Percentiles rank a stretch among this genome's conserved stretches.
These are phyloP conservation scores for Aspergillus persii DNA, from an alignment of 2,329 filamentous ascomycete genomes.

Conservation along the genomic window DNA sequence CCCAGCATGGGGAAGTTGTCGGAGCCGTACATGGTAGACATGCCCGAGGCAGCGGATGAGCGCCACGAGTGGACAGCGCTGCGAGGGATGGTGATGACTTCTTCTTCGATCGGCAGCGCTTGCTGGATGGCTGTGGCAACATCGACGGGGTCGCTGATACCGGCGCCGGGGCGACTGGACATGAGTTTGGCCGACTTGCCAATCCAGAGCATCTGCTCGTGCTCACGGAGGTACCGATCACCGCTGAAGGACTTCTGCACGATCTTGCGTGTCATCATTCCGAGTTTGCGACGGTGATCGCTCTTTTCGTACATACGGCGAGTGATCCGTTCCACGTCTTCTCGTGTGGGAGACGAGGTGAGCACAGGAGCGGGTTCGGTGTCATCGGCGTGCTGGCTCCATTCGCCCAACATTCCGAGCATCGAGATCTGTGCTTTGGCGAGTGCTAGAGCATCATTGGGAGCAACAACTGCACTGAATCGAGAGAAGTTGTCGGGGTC, in stretches of 20 bases:
- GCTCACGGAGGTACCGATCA: slow-evolving; percentile 59
- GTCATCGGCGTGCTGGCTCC: slow-evolving; percentile 59
- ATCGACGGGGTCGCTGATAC: slow-evolving; percentile 24
- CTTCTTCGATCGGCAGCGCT: slow-evolving; percentile 30
- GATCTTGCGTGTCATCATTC: slow-evolving; percentile 58
- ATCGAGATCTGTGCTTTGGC: slow-evolving; percentile 63
- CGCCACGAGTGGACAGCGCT: slow-evolving; percentile 36
- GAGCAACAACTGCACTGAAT: slow-evolving; percentile 63
- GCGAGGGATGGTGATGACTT: slow-evolving; percentile 36
- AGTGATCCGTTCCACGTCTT: slow-evolving; percentile 55
- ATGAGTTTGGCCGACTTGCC: slow-evolving; percentile 39
- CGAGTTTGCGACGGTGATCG: slow-evolving; percentile 55
- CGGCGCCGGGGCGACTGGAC: slow-evolving; percentile 24
- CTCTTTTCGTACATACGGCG: slow-evolving; percentile 61
- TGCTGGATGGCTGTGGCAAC: slow-evolving; percentile 26
- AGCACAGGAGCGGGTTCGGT: slow-evolving; percentile 42
- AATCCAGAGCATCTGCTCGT: slow-evolving; percentile 61
- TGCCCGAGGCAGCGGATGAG: slow-evolving; percentile 32
- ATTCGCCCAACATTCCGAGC: slow-evolving; percentile 61
- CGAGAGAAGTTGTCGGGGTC: slow-evolving; percentile 47
- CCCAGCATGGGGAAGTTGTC: slow-evolving; percentile 18
- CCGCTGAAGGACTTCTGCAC: slow-evolving; percentile 61
- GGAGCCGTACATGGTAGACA: slow-evolving; percentile 30
- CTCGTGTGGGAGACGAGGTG: slow-evolving; percentile 48
- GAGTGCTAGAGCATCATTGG: slow-evolving; percentile 60